Percentiles rank a stretch among this genome's conserved stretches.
Conservation (phyloP, 1,284 basidiomycete genomes). For the Cutaneotrichosporon mucoides region DNA sequence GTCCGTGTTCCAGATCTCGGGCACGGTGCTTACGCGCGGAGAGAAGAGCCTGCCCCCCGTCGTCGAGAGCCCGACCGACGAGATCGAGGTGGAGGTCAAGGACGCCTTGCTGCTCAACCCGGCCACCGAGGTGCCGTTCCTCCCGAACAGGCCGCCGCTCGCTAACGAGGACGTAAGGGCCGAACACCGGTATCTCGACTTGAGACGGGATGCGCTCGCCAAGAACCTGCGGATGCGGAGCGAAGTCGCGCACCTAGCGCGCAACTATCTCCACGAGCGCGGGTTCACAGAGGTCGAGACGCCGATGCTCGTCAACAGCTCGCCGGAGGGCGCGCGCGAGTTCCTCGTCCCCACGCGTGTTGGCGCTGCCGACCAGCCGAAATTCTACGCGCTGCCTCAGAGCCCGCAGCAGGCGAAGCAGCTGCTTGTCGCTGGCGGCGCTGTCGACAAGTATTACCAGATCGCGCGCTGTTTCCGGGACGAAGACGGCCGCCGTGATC, state of each 20-base stretch:
- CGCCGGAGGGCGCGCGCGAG: conserved; percentile 90
- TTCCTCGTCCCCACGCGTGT: conserved; percentile 84
- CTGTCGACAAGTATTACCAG: conserved; percentile 84
- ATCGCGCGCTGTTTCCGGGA: conserved; percentile 92
- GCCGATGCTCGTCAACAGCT: conserved; percentile 83
- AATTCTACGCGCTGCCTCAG: conserved; percentile 87
- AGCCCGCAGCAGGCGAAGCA: conserved; percentile 97
- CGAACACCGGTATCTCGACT: conserved; percentile 80
- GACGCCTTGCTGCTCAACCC: conserved; percentile 71
- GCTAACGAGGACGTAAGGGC: conserved; percentile 80
- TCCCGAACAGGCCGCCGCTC: conserved; percentile 70
- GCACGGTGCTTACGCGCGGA: conserved; percentile 64
- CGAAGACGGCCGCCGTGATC: conserved; percentile 87
- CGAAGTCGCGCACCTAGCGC: conserved; percentile 69
- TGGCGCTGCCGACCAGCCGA: conserved; percentile 45
- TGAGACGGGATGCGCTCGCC: conserved; percentile 68
- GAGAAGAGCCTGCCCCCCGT: conserved; percentile 52
- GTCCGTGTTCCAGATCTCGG: conserved; percentile 69
- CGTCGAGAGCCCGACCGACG: conserved; percentile 53
- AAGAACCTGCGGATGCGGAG: conserved; percentile 75
- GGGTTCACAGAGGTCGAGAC: conserved; percentile 91
- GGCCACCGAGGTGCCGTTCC: conserved; percentile 70
- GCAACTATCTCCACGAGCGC: conserved; percentile 67
- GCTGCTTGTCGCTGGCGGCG: conserved; percentile 85
- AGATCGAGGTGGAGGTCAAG: conserved; percentile 74